A percentile compares a stretch with the other conserved stretches of the same genome.
These are phyloP conservation scores for Cyamopsis tetragonoloba DNA, from an alignment of 306 rosid genomes.

Conservation along the genomic window DNA sequence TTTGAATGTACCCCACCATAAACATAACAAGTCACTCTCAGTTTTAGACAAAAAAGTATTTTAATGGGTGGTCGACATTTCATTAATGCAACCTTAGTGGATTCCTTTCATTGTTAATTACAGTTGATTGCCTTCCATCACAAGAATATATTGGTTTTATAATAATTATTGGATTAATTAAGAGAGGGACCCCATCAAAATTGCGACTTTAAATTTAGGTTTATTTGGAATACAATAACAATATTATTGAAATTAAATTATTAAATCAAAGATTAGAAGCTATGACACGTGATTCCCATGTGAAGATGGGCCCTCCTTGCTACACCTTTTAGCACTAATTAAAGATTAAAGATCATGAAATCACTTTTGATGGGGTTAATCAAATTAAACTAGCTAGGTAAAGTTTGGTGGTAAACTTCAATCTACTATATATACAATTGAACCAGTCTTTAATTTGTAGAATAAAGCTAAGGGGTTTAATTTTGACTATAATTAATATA, in stretches of 20 bases:
- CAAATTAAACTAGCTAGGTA: neutral
- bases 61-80: constrained; percentile 43
- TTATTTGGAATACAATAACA: constrained; percentile 33
- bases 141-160: constrained; percentile 30
- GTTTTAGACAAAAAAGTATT: constrained; percentile 10
- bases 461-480: no score
- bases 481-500: constrained; percentile 2
- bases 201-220: constrained; percentile 47
- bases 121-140: constrained; percentile 22
- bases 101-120: constrained; percentile 31
- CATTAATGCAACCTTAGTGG: constrained; percentile 49
- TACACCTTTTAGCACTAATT: constrained; percentile 22
- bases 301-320: constrained; percentile 62
- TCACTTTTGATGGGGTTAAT: constrained; percentile 24
- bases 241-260: constrained; percentile 26
- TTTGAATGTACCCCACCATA: constrained; percentile 30
- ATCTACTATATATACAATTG: constrained; percentile 4
- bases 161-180: constrained; percentile 39
- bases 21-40: constrained; percentile 1
- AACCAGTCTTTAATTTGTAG: no score
- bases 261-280: constrained; percentile 42
- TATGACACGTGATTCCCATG: constrained; percentile 63
- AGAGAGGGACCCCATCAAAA: constrained; percentile 33
- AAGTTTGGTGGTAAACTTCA: constrained; percentile 23
- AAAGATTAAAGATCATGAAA: no score